Conservation (phyloP, 192 early-diverging fungal species). For the Phycomyces blakesleeanus region DNA sequence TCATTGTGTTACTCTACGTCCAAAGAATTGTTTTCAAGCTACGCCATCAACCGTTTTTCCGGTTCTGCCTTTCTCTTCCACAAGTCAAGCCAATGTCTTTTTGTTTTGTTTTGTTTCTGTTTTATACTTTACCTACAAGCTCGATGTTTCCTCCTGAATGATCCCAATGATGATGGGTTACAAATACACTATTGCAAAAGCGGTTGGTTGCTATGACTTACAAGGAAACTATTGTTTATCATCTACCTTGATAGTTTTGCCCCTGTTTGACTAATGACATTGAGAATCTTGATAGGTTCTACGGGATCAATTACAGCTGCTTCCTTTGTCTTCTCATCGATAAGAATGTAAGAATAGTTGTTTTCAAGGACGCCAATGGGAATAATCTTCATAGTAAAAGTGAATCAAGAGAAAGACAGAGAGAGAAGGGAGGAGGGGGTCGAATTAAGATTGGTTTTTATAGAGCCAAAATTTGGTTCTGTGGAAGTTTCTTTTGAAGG, state of each 20-base stretch:
- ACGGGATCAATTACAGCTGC: conserved; percentile 84
- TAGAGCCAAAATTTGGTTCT: too few relatives aligned
- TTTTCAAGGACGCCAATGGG: conserved; percentile 69
- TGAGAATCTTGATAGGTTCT: conserved; percentile 68
- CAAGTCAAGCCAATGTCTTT: too few relatives aligned
- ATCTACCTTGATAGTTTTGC: conserved; percentile 49
- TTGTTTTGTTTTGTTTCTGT: too few relatives aligned
- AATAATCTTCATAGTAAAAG: conserved; percentile 46
- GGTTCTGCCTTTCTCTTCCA: too few relatives aligned
- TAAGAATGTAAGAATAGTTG: conserved; percentile 85
- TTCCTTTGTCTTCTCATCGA: conserved; percentile 65
- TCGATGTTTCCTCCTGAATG: conserved; percentile 80
- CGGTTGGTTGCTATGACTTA: not conserved
- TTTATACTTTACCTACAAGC: conserved; percentile 42
- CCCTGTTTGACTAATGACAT: conserved; percentile 48
- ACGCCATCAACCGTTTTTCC: not conserved
- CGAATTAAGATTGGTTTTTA: conserved; percentile 1
- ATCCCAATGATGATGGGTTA: conserved; percentile 91
- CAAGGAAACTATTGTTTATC: not conserved
- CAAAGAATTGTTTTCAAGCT: not conserved
- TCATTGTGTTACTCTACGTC: conserved; percentile 15
- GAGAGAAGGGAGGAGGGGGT: not conserved
- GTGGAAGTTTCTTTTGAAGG: too few relatives aligned
- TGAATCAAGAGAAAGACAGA: not conserved
- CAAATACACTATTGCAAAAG: conserved; percentile 47